A percentile compares a stretch with the other conserved stretches of the same genome.
phyloP scores from a whole-genome alignment of 805 yeast species.

The Peterozyma xylosa region DNA sequence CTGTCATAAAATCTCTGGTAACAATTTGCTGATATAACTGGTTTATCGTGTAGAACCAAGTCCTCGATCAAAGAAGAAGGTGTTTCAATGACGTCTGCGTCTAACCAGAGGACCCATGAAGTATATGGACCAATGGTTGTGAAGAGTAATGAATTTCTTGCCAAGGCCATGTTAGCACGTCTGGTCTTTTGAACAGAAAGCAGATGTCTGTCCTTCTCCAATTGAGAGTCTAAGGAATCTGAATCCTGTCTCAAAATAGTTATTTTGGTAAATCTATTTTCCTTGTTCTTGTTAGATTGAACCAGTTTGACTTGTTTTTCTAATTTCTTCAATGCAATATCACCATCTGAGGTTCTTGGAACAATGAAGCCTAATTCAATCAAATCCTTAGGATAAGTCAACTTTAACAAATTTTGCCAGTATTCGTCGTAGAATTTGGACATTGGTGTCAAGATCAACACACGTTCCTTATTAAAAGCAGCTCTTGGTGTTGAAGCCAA shows the following conservation, averaged over 20 bases:
- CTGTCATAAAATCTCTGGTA: slow-evolving; percentile 74
- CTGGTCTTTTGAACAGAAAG: slow-evolving; percentile 79
- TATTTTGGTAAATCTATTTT: slow-evolving; percentile 69
- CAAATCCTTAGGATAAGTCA: slow-evolving; percentile 78
- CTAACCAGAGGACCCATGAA: slow-evolving; percentile 95
- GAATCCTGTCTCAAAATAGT: slow-evolving; percentile 89
- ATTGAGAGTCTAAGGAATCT: slow-evolving; percentile 64
- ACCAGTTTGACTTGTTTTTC: slow-evolving; percentile 69
- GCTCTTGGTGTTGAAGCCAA: slow-evolving; percentile 68
- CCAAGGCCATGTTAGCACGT: slow-evolving; percentile 86
- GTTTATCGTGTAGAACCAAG: slow-evolving; percentile 75
- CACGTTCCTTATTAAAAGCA: slow-evolving; percentile 69
- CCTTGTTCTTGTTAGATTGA: slow-evolving; percentile 53
- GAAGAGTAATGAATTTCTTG: slow-evolving; percentile 85
- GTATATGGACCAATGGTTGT: slow-evolving; percentile 85
- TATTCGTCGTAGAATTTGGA: slow-evolving; percentile 77
- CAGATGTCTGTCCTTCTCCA: slow-evolving; percentile 89
- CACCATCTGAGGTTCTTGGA: slow-evolving; percentile 81
- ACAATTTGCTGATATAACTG: slow-evolving; percentile 88
- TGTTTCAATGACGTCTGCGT: slow-evolving; percentile 88
- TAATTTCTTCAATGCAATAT: slow-evolving; percentile 60
- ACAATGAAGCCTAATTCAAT: slow-evolving; percentile 88
- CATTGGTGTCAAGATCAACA: slow-evolving; percentile 85
- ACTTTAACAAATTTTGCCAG: slow-evolving; percentile 74
- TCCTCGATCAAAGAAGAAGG: slow-evolving; percentile 82